Evolutionary conservation across 1,284 basidiomycete genomes (phyloP), one percentile per base, ranked within the genome.

Genomic region (Rhodotorula mucilaginosa): DNA sequence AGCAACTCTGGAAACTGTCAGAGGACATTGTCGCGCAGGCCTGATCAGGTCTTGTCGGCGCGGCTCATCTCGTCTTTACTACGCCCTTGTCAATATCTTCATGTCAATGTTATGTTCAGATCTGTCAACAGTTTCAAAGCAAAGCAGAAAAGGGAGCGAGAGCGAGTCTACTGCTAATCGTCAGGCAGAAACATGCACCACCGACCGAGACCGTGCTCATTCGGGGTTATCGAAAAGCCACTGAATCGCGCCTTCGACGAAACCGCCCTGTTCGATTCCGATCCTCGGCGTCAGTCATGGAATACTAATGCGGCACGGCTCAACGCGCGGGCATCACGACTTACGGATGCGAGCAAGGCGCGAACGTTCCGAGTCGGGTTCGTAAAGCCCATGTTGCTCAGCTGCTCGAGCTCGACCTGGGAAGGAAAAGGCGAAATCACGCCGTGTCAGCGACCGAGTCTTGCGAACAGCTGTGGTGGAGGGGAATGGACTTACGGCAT

Each of bases 301-400:
- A 15, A 29, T 2, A 26, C 21, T 3, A 6, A 13, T 3, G 39
- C 39, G 39, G 39, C 39, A 13, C 29, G 39, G 39, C n/a, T 34
- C 44, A 26, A 62, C 8, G 15, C 16, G 47, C 39, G 21, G 12
- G 13, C 5, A n/a, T 31, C 39, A 12, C 7, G 3, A 58, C 56
- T 46, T 34, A 67, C 65, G 34, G 61, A 73, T 1, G 75, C 75
- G 15, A 74, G 63, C 0, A 76, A 52, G 10, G 75, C 75, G 7
- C 75, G 64, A 0, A 76, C 68, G 58, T 76, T 76, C 34, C 60
- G 58, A 10, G 65, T 65, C 13, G 69, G 69, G 47, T 76, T 73
- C 26, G 67, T 59, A 63, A 76, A 76, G 56, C 75, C 75, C 73
- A 76, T 74, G 4, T 58, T 65, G n/a, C 61, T 61, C 46, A 76